These are phyloP conservation scores for Botrytis porri DNA, from an alignment of 2,329 filamentous ascomycete species.

Conservation along the genomic window DNA sequence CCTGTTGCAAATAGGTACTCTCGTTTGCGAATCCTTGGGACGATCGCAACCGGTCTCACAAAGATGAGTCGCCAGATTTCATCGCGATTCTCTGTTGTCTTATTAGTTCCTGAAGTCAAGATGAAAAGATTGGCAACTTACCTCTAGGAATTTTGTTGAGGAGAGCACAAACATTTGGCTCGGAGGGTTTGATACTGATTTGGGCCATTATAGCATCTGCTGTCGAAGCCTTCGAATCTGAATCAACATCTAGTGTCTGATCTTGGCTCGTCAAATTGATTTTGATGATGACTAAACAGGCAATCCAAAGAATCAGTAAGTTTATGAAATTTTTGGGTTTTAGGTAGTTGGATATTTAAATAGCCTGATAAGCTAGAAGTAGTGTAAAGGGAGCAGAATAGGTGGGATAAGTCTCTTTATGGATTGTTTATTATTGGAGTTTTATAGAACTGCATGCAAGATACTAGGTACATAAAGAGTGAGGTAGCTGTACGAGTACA, in stretches of 20 bases:
- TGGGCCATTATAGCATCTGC: conserved; percentile 35
- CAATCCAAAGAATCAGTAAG: not conserved
- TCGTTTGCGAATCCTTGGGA: not conserved
- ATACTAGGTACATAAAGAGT: not conserved
- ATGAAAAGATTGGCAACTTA: not conserved
- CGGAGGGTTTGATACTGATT: not conserved
- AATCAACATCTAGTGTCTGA: not conserved
- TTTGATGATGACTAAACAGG: not conserved
- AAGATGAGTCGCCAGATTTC: not conserved
- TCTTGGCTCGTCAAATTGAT: not conserved
- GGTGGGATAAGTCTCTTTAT: not conserved
- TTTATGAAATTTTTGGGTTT: not conserved
- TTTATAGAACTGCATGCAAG: not conserved
- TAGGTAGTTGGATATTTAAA: not conserved
- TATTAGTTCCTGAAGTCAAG: not conserved
- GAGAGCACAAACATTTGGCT: not conserved
- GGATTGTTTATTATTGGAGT: not conserved
- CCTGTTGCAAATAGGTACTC: not conserved
- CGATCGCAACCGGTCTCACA: not conserved
- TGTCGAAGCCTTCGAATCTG: not conserved
- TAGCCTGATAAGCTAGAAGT: not conserved
- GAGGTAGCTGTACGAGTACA: not conserved
- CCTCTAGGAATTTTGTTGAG: not conserved
- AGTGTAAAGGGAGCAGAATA: not conserved
- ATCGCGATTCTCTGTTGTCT: not conserved